Evolutionary conservation across 140 eudicot species (phyloP).

Genomic region (Stevia rebaudiana): DNA sequence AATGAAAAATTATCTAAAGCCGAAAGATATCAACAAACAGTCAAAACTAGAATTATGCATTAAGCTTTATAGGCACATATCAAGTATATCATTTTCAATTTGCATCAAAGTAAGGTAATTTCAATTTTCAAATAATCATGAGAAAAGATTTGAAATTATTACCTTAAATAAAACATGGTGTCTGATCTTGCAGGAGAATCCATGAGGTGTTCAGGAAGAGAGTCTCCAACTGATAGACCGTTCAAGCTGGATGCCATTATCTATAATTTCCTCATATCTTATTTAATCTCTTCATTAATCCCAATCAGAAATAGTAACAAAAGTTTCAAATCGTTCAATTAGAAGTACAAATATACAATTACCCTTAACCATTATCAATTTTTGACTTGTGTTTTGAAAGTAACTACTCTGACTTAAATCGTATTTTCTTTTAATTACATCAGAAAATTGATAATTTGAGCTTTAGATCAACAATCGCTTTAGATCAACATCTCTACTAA

Average conservation of each 20-base stretch:
- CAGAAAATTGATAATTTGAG: background rate
- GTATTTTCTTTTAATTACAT: background rate
- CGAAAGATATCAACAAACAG: background rate
- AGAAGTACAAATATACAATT: background rate
- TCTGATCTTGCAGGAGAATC: slow-evolving; percentile 90
- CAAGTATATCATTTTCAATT: background rate
- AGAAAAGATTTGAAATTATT: slow-evolving; percentile 11
- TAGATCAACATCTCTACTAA: too few relatives aligned
- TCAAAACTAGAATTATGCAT: slow-evolving; percentile 3
- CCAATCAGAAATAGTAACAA: background rate
- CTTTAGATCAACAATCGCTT: background rate
- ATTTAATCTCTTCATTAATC: slow-evolving; percentile 6
- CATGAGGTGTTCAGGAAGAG: slow-evolving; percentile 66
- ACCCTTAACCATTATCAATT: background rate
- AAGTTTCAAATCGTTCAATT: background rate
- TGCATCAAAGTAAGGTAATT: background rate
- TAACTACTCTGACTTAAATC: background rate
- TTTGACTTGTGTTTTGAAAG: background rate
- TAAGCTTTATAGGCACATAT: background rate
- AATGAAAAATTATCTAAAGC: background rate
- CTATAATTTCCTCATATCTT: slow-evolving; percentile 33
- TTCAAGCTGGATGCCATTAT: slow-evolving; percentile 98
- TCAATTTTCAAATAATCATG: background rate
- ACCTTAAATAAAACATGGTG: slow-evolving; percentile 61
- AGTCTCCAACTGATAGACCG: slow-evolving; percentile 83